Conservation (phyloP, 306 rosid species). For the Malus asiatica region DNA sequence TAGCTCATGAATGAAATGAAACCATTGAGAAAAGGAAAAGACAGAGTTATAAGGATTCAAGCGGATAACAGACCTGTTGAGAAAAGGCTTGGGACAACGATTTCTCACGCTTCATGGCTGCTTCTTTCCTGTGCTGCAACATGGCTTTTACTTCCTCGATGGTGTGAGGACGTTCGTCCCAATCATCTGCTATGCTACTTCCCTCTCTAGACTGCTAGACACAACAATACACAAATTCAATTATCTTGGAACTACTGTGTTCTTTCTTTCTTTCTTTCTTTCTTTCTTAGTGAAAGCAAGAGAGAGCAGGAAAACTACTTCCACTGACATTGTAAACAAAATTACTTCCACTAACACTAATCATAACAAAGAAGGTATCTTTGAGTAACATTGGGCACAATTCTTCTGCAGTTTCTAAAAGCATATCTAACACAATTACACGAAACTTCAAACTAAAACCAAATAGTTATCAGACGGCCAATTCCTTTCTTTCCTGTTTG, state of each 20-base stretch:
- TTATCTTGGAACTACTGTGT: background rate
- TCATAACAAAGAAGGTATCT: background rate
- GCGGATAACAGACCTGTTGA: slow-evolving; percentile 55
- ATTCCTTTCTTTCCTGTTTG: background rate
- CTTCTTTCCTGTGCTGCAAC: slow-evolving; percentile 75
- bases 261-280: background rate
- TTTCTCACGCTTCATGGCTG: slow-evolving; percentile 74
- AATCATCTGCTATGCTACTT: slow-evolving; percentile 76
- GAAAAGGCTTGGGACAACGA: slow-evolving; percentile 70
- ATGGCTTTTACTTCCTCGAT: slow-evolving; percentile 90
- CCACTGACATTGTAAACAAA: background rate
- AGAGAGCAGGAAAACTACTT: background rate
- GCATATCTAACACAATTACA: background rate
- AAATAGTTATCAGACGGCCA: background rate
- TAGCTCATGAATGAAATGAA: slow-evolving; percentile 9
- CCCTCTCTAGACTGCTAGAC: slow-evolving; percentile 64
- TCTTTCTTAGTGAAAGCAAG: slow-evolving; percentile 10
- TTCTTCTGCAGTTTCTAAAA: background rate
- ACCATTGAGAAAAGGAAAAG: background rate
- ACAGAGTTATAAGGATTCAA: background rate
- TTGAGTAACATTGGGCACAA: background rate
- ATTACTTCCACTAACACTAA: background rate
- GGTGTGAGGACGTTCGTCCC: slow-evolving; percentile 89
- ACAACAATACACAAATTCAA: background rate
- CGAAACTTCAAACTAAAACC: background rate